These are phyloP conservation scores for Phytophthora syringae DNA, from an alignment of 352 stramenopile species.

Conservation along the genomic window DNA sequence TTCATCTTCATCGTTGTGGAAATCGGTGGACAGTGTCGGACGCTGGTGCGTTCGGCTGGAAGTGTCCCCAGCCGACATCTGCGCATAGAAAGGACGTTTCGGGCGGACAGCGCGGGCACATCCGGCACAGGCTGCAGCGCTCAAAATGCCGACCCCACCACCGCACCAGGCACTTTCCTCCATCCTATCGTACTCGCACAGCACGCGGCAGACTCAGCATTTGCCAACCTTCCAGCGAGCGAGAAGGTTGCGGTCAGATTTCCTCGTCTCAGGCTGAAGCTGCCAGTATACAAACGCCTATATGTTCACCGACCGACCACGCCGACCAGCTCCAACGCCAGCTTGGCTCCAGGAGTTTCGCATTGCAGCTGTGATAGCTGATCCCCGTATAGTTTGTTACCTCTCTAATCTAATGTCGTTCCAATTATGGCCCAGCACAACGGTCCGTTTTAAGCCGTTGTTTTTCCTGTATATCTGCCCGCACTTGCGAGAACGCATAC, in stretches of 20 bases:
- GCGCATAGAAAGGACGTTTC: too few relatives aligned
- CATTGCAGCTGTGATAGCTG: background rate
- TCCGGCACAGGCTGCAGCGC: too few relatives aligned
- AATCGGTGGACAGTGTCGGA: background rate
- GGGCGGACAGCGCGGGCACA: too few relatives aligned
- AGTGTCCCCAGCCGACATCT: background rate
- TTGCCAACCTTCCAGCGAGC: background rate
- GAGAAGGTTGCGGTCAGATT: constrained; percentile 1
- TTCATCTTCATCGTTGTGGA: background rate
- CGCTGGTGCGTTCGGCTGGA: background rate
- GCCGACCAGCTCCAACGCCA: constrained; percentile 25
- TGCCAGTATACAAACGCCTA: constrained; percentile 28
- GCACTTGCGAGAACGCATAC: too few relatives aligned
- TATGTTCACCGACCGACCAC: constrained; percentile 33
- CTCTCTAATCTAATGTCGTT: too few relatives aligned
- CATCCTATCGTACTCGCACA: too few relatives aligned
- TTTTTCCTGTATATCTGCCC: too few relatives aligned
- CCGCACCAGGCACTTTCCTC: too few relatives aligned
- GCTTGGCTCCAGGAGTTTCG: constrained; percentile 6
- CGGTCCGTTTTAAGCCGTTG: too few relatives aligned
- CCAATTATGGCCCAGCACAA: too few relatives aligned
- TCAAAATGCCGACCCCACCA: too few relatives aligned
- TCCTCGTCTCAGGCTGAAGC: constrained; percentile 6
- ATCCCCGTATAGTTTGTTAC: background rate
- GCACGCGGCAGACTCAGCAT: background rate